phyloP scores from a whole-genome alignment of 768 basidiomycete species.

The Termitomyces sp. region DNA sequence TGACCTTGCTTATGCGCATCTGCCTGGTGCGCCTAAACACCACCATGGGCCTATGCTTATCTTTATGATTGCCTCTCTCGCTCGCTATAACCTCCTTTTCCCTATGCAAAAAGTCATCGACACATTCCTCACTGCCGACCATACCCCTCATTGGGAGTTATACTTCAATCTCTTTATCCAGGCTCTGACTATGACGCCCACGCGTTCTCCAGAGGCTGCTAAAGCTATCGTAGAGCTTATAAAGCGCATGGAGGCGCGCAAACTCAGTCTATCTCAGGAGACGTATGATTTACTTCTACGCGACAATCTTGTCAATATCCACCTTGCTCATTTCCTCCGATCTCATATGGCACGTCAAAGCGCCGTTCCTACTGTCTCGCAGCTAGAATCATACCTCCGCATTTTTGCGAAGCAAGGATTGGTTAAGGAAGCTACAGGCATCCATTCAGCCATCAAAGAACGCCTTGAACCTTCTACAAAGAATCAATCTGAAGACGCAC shows the following conservation, averaged over 20 bases:
- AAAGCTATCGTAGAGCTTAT: slow-evolving; percentile 39
- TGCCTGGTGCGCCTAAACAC: slow-evolving; percentile 26
- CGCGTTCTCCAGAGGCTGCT: slow-evolving; percentile 35
- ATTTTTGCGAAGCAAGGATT: slow-evolving; percentile 41
- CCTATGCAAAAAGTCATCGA: slow-evolving; percentile 43
- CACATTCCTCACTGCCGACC: slow-evolving; percentile 32
- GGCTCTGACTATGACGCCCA: slow-evolving; percentile 40
- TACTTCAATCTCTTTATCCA: slow-evolving; percentile 55
- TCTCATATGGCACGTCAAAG: slow-evolving; percentile 38
- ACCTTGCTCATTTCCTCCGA: slow-evolving; percentile 46
- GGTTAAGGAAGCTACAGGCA: neutral
- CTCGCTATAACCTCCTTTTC: slow-evolving; percentile 43
- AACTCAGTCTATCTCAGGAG: slow-evolving; percentile 33
- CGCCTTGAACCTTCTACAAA: slow-evolving; percentile 1
- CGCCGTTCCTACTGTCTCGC: slow-evolving; percentile 33
- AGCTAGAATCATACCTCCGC: slow-evolving; percentile 47
- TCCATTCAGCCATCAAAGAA: slow-evolving; percentile 29
- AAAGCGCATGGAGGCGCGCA: slow-evolving; percentile 42
- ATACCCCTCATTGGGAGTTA: slow-evolving; percentile 22
- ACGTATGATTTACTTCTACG: slow-evolving; percentile 44
- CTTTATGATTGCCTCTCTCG: slow-evolving; percentile 44
- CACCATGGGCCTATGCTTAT: slow-evolving; percentile 43
- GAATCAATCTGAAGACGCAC: neutral
- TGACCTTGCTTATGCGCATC: slow-evolving; percentile 39
- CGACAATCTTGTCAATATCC: slow-evolving; percentile 47